These are phyloP conservation scores for Aeschynomene evenia DNA, from an alignment of 306 rosid species.

Conservation along the genomic window DNA sequence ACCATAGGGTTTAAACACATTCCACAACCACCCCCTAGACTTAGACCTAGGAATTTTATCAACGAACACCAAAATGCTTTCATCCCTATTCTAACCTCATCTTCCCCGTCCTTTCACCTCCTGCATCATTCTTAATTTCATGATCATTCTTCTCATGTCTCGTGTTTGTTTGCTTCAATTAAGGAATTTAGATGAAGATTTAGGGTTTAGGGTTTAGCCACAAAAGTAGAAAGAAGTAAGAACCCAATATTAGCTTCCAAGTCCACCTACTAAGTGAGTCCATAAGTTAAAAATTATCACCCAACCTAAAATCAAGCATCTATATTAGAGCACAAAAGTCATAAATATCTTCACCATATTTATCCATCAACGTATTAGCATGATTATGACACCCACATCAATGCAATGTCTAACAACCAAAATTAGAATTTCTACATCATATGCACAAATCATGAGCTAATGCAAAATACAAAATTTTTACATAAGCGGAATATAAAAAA, in stretches of 20 bases:
- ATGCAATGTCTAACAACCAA: not conserved
- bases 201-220: too few species aligned
- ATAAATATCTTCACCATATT: not conserved
- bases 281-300: not conserved
- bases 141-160: too few species aligned
- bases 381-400: not conserved
- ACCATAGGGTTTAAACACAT: too few species aligned
- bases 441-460: not conserved
- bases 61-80: too few species aligned
- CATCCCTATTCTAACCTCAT: too few species aligned
- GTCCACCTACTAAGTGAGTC: not conserved
- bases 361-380: not conserved
- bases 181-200: too few species aligned
- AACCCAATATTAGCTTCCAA: not conserved
- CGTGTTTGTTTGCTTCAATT: too few species aligned
- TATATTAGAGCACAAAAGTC: not conserved
- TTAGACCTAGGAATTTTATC: too few species aligned
- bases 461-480: not conserved
- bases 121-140: too few species aligned
- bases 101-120: too few species aligned
- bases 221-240: not conserved
- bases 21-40: too few species aligned
- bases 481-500: not conserved
- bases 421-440: not conserved
- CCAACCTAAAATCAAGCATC: not conserved